Conservation (phyloP, 2,329 filamentous ascomycete genomes). For the Akanthomyces muscarius region DNA sequence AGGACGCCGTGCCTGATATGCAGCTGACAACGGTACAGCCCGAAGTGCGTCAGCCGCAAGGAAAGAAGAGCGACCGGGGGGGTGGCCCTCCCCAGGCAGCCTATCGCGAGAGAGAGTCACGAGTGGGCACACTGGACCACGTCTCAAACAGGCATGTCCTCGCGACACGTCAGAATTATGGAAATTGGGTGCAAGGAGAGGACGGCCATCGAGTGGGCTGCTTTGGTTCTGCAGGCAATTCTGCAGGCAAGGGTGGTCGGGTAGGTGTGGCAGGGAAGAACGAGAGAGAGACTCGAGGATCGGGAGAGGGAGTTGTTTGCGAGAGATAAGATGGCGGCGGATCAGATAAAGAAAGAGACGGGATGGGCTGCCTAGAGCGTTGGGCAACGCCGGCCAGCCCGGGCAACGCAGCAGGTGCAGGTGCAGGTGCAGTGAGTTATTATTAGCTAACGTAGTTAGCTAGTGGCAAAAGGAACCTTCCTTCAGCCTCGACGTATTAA, state of each 20-base stretch:
- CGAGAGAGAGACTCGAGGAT: neutral
- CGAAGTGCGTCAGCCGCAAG: slow-evolving; percentile 14
- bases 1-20: neutral
- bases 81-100: neutral
- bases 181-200: neutral
- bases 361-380: neutral
- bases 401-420: no score
- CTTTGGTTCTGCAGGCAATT: neutral
- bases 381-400: no score
- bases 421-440: no score
- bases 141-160: slow-evolving; percentile 6
- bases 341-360: slow-evolving; percentile 1
- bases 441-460: no score
- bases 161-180: slow-evolving; percentile 3
- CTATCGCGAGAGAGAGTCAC: slow-evolving; percentile 1
- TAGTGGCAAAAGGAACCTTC: no score
- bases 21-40: slow-evolving; percentile 11
- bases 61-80: neutral
- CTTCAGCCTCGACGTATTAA: no score
- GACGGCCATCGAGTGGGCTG: neutral
- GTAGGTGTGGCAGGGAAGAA: neutral
- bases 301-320: neutral
- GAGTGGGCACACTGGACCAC: neutral
- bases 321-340: slow-evolving; percentile 11
- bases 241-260: neutral